Evolutionary conservation across 805 yeast species (phyloP).

Genomic region (Brettanomyces bruxellensis): DNA sequence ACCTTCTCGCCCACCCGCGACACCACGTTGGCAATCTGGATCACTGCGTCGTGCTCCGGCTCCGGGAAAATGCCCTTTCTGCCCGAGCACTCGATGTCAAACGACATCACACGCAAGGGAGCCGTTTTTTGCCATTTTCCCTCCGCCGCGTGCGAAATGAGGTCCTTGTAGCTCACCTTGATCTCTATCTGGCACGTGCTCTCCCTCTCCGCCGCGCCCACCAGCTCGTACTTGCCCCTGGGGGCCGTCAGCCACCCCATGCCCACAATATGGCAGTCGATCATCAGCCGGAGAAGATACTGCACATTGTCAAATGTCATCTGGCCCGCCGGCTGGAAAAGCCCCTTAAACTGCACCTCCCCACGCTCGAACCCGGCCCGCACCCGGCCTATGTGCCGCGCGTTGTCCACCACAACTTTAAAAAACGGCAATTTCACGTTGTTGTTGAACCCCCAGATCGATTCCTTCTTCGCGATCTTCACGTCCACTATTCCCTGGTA

Average conservation of each 20-base stretch:
- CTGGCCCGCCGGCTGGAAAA: conserved; percentile 50
- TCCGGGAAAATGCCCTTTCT: conserved; percentile 96
- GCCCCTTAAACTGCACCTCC: conserved; percentile 52
- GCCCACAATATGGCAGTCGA: conserved; percentile 87
- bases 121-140: conserved; percentile 93
- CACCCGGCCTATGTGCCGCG: conserved; percentile 55
- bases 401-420: conserved; percentile 59
- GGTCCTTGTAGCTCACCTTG: conserved; percentile 52
- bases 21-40: conserved; percentile 95
- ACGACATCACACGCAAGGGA: conserved; percentile 85
- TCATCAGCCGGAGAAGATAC: conserved; percentile 77
- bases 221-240: conserved; percentile 50
- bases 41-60: conserved; percentile 85
- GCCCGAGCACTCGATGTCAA: conserved; percentile 98
- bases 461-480: conserved; percentile 64
- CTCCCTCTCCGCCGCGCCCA: conserved; percentile 28
- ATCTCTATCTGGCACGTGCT: conserved; percentile 88
- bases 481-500: conserved; percentile 56
- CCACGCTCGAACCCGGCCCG: conserved; percentile 83
- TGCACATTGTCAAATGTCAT: conserved; percentile 88
- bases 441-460: conserved; percentile 90
- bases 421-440: conserved; percentile 71
- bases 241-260: conserved; percentile 98
- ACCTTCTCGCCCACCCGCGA: conserved; percentile 71
- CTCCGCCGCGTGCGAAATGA: conserved; percentile 78